Evolutionary conservation across 2,329 filamentous ascomycete species (phyloP).

Genomic region (Colletotrichum graminicola): DNA sequence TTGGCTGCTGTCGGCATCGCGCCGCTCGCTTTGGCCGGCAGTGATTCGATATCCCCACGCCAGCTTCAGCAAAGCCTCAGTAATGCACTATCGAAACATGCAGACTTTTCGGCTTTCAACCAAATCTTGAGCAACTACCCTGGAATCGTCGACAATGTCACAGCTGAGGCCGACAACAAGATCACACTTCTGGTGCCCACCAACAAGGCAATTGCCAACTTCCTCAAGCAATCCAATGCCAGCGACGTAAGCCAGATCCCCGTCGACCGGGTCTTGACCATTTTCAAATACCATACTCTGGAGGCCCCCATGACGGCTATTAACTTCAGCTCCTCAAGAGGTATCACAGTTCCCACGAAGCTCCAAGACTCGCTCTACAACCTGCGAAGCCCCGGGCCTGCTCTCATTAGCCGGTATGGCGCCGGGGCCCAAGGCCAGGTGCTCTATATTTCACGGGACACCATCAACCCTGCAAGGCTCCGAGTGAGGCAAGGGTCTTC

Average conservation of each 20-base stretch:
- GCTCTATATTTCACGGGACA: slow-evolving; percentile 37
- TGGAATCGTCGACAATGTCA: slow-evolving; percentile 14
- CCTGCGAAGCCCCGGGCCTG: slow-evolving; percentile 40
- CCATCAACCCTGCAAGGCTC: slow-evolving; percentile 33
- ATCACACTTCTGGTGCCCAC: slow-evolving; percentile 40
- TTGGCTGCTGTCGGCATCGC: not conserved
- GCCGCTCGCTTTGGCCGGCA: not conserved
- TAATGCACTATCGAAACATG: slow-evolving; percentile 12
- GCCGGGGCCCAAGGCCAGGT: slow-evolving; percentile 43
- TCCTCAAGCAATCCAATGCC: slow-evolving; percentile 25
- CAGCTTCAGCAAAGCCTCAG: slow-evolving; percentile 25
- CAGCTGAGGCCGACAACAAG: not conserved
- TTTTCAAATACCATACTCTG: slow-evolving; percentile 51
- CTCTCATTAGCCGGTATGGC: slow-evolving; percentile 39
- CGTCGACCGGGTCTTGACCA: slow-evolving; percentile 51
- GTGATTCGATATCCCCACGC: not conserved
- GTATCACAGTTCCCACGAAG: slow-evolving; percentile 44
- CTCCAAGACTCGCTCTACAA: slow-evolving; percentile 43
- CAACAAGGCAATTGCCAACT: slow-evolving; percentile 30
- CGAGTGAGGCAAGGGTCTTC: slow-evolving; percentile 34
- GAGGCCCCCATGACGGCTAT: slow-evolving; percentile 36
- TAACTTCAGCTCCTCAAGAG: slow-evolving; percentile 40
- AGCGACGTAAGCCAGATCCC: slow-evolving; percentile 50
- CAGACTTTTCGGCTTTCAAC: slow-evolving; percentile 37
- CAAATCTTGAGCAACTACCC: slow-evolving; percentile 24